Percentiles rank a stretch among this genome's conserved stretches.
phyloP scores from a whole-genome alignment of 306 rosid genomes.

The Biancaea sappan region DNA sequence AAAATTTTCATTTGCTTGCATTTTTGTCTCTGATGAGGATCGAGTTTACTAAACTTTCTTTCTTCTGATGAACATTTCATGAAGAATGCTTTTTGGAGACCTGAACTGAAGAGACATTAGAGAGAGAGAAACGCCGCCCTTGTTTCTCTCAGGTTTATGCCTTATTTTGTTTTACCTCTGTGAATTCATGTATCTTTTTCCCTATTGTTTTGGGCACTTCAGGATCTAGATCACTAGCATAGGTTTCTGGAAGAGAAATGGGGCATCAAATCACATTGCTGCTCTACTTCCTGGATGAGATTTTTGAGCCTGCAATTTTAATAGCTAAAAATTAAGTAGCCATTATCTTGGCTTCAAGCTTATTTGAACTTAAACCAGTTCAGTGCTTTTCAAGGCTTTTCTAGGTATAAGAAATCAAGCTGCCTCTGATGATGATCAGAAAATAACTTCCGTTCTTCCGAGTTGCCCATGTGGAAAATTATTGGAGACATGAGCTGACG shows the following conservation, averaged over 20 bases:
- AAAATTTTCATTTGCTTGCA: neutral
- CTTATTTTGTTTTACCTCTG: neutral
- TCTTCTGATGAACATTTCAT: constrained; percentile 40
- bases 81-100: constrained; percentile 56
- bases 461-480: constrained; percentile 47
- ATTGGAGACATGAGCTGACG: constrained; percentile 75
- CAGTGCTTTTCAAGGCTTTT: no score
- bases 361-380: no score
- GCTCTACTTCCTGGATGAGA: neutral
- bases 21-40: constrained; percentile 39
- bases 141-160: neutral
- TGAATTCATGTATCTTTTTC: neutral
- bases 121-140: neutral
- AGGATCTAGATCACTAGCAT: neutral
- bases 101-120: constrained; percentile 54
- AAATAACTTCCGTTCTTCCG: constrained; percentile 63
- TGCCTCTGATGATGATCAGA: constrained; percentile 54
- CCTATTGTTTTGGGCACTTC: neutral
- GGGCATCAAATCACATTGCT: neutral
- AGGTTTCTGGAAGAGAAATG: neutral
- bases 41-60: constrained; percentile 45
- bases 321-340: no score
- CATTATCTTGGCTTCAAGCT: no score
- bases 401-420: neutral
- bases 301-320: neutral